A percentile compares a stretch with the other conserved stretches of the same genome.
These are phyloP conservation scores for Parietichytrium sp. DNA, from an alignment of 108 stramenopile species.

Conservation along the genomic window DNA sequence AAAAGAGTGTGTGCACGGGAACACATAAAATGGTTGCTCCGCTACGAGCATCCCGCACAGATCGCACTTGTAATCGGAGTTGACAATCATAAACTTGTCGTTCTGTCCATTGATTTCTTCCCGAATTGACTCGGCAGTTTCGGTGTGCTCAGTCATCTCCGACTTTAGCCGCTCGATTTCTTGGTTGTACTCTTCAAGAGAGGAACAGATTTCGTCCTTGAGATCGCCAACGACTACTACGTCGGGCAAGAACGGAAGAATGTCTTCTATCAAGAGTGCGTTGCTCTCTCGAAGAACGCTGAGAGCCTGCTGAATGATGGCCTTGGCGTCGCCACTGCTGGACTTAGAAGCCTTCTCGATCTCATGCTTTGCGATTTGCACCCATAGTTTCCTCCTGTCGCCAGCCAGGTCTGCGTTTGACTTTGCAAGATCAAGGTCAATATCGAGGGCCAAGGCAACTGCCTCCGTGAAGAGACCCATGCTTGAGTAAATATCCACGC, in stretches of 20 bases:
- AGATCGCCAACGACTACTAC: slow-evolving; percentile 26
- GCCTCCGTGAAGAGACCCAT: slow-evolving; percentile 17
- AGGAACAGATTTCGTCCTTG: slow-evolving; percentile 28
- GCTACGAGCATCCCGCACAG: slow-evolving; percentile 8
- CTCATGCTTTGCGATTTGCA: slow-evolving; percentile 19
- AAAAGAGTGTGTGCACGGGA: slow-evolving; percentile 17
- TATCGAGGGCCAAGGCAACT: slow-evolving; percentile 7
- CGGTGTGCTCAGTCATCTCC: not conserved
- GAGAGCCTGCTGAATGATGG: not conserved
- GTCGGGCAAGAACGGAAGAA: not conserved
- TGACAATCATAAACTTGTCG: slow-evolving; percentile 17
- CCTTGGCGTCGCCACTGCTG: not conserved
- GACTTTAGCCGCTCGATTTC: slow-evolving; percentile 6
- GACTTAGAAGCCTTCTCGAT: not conserved
- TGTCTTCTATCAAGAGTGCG: slow-evolving; percentile 5
- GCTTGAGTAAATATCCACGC: slow-evolving; percentile 7
- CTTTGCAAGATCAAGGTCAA: slow-evolving; percentile 21
- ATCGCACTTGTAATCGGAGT: slow-evolving; percentile 13
- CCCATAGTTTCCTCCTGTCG: slow-evolving; percentile 17
- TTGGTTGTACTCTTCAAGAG: slow-evolving; percentile 3
- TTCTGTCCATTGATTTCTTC: slow-evolving; percentile 13
- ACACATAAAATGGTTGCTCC: slow-evolving; percentile 12
- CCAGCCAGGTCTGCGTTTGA: not conserved
- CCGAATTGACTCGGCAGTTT: not conserved
- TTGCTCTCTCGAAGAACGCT: not conserved